These are phyloP conservation scores for Colletotrichum chrysophilum DNA, from an alignment of 2,329 filamentous ascomycete genomes.

Conservation along the genomic window DNA sequence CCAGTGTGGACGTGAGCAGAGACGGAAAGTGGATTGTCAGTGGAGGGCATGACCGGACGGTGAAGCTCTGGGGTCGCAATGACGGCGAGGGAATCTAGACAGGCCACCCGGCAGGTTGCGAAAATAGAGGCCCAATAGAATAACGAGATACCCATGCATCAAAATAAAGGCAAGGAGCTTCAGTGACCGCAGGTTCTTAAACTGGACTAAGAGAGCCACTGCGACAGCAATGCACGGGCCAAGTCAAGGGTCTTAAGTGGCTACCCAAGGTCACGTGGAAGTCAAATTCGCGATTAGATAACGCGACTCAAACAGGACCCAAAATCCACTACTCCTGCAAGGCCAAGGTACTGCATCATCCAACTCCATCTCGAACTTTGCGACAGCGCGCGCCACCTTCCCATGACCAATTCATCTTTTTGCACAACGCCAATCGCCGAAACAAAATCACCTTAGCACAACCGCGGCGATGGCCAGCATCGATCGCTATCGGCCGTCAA, in stretches of 20 bases:
- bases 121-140: slow-evolving; percentile 14
- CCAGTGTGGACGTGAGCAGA: slow-evolving; percentile 85
- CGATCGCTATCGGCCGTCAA: slow-evolving; percentile 62
- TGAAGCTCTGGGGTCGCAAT: slow-evolving; percentile 95
- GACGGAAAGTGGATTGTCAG: slow-evolving; percentile 94
- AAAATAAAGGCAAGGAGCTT: background rate
- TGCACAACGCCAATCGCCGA: background rate
- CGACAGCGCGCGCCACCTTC: slow-evolving; percentile 4
- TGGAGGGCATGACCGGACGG: slow-evolving; percentile 90
- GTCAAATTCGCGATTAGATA: slow-evolving; percentile 27
- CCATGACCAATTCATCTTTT: slow-evolving; percentile 8
- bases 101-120: background rate
- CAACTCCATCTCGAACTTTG: background rate
- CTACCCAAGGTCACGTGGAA: background rate
- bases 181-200: background rate
- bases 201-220: background rate
- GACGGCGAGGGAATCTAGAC: slow-evolving; percentile 63
- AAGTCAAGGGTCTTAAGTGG: background rate
- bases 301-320: slow-evolving; percentile 20
- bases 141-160: background rate
- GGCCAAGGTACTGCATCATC: background rate
- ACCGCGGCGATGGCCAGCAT: slow-evolving; percentile 59
- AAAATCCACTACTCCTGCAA: slow-evolving; percentile 5
- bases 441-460: background rate
- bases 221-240: background rate